Evolutionary conservation across 768 basidiomycete species (phyloP).

Genomic region (Suillus fuscotomentosus): DNA sequence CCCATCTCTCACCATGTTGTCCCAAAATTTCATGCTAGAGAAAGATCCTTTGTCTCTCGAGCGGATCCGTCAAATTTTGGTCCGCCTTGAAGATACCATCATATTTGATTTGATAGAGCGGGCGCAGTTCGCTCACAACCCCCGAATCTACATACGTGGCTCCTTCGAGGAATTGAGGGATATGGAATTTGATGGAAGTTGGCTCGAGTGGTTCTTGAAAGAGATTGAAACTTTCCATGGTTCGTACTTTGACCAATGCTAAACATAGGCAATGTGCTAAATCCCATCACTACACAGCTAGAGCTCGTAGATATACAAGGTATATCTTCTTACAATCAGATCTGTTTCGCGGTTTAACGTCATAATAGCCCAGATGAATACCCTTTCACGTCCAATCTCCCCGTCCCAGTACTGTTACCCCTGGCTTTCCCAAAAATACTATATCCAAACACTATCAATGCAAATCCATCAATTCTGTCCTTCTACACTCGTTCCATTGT

Average conservation of each 20-base stretch:
- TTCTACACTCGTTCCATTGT: constrained; percentile 91
- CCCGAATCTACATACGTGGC: constrained; percentile 79
- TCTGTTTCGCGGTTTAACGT: neutral
- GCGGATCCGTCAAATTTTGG: constrained; percentile 82
- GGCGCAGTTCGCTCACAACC: constrained; percentile 94
- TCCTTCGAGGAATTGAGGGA: constrained; percentile 77
- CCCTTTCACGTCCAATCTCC: constrained; percentile 85
- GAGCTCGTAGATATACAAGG: constrained; percentile 95
- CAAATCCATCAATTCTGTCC: constrained; percentile 78
- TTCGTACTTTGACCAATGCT: constrained; percentile 39
- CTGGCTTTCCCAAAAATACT: constrained; percentile 76
- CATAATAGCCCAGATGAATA: constrained; percentile 91
- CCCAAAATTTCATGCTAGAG: constrained; percentile 65
- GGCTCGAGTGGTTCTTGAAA: constrained; percentile 97
- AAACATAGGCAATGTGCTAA: constrained; percentile 5
- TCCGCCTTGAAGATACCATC: constrained; percentile 95
- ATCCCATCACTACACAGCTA: constrained; percentile 52
- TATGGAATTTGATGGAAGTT: constrained; percentile 78
- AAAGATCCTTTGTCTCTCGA: constrained; percentile 84
- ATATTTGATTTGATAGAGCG: constrained; percentile 97
- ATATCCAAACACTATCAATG: constrained; percentile 78
- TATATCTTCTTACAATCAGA: constrained; percentile 33
- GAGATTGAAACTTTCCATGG: constrained; percentile 97
- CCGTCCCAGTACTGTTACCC: constrained; percentile 75
- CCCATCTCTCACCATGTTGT: constrained; percentile 42